Percentiles rank a stretch among this genome's conserved stretches.
These are phyloP conservation scores for Melampsora abietis-canadensis DNA, from an alignment of 1,284 basidiomycete species.

Conservation along the genomic window DNA sequence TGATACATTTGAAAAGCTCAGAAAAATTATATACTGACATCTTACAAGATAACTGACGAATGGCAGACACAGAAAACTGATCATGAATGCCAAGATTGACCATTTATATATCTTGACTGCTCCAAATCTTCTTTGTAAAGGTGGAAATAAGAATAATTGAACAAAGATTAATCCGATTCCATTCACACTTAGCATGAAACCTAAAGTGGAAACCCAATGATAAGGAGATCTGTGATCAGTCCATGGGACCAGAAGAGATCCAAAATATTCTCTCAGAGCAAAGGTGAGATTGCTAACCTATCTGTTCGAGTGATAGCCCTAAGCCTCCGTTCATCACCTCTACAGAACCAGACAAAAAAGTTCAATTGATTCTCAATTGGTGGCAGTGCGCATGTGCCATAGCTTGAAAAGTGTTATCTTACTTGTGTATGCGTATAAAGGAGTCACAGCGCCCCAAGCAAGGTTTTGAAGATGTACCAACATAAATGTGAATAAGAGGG, in stretches of 20 bases:
- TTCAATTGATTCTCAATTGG: neutral
- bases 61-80: slow-evolving; percentile 15
- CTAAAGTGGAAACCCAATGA: neutral
- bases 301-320: slow-evolving; percentile 21
- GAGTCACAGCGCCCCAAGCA: slow-evolving; percentile 17
- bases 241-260: too few species aligned
- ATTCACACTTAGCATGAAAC: slow-evolving; percentile 28
- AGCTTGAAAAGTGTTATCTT: neutral
- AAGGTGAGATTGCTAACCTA: slow-evolving; percentile 2
- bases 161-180: slow-evolving; percentile 28
- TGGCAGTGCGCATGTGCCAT: neutral
- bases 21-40: neutral
- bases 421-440: slow-evolving; percentile 34
- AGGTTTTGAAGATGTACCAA: slow-evolving; percentile 22
- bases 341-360: neutral
- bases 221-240: too few species aligned
- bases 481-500: slow-evolving; percentile 8
- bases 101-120: slow-evolving; percentile 14
- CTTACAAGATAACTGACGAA: slow-evolving; percentile 20
- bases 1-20: too few species aligned
- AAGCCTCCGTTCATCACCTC: slow-evolving; percentile 25
- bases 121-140: slow-evolving; percentile 23
- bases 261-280: too few species aligned
- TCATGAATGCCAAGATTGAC: neutral
- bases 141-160: slow-evolving; percentile 31